Base-by-base conservation (phyloP, 2,329 filamentous ascomycete species). In the Plenodomus biglobosus region DNA sequence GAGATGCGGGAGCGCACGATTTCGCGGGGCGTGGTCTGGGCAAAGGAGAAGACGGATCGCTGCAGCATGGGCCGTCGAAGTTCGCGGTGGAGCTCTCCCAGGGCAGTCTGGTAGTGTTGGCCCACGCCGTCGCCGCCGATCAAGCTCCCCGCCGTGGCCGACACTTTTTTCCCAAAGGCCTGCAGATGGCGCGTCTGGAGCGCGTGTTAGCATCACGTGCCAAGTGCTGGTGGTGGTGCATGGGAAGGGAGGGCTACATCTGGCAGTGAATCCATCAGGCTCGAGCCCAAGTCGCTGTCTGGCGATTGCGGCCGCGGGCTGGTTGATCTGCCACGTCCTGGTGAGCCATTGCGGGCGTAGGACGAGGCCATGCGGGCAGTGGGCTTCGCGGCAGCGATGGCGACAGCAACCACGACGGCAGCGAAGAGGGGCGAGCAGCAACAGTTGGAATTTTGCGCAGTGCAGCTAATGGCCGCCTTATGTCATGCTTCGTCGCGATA, bases 161-260 rank as follows among this genome's bases (percentile, higher is more conserved):
- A 94, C 55, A 97, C 91, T 75, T 96, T 99, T 68, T 92, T 86
- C 59, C 91, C 85, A 74, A 99, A 96, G 46, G 90, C 88, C 76
- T 96, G 92, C 62, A 97, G 78, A 57, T 94, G 89, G 64, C 90
- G 87, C 46, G 90, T 85, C 91, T 96, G 60, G 48, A 38, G 42
- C 47, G 44, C 30, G 35, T 32, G 50, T 66, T 52, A 66, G 59
- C 54, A 57, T 51, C 46, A 42, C 45, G 35, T 27, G 21, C 24
- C 20, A 39, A 24, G 20, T 30, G 20, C n/a, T 37, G 30, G 19
- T 22, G 27, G 38, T 39, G 30, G 32, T 43, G 40, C n/a, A n/a
- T n/a, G n/a, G n/a, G n/a, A n/a, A n/a, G 43, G 34, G 17, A 44
- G 42, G 38, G 48, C 7, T 61, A 70, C 66, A 57, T 70, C 66